These are phyloP conservation scores for Grigorovia humatica DNA, from an alignment of 805 yeast species.

Conservation along the genomic window DNA sequence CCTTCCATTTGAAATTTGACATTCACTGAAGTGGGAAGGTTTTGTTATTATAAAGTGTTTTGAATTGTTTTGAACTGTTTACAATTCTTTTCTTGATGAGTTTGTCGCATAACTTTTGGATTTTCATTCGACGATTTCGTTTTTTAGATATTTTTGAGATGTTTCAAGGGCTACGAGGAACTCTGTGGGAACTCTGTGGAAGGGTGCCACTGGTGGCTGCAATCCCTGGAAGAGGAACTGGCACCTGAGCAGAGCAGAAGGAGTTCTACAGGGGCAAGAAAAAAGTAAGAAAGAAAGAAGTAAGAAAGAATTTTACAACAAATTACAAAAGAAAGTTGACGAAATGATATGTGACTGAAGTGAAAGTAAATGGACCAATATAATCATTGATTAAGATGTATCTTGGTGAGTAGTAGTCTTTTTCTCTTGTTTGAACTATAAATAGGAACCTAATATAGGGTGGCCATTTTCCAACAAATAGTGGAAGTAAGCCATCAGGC, in stretches of 20 bases:
- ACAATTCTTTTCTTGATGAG: too few relatives aligned
- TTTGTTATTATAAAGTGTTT: neutral
- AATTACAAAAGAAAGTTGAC: neutral
- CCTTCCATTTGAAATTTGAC: slow-evolving; percentile 40
- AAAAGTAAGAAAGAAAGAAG: neutral
- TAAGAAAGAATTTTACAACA: neutral
- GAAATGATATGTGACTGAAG: slow-evolving; percentile 26
- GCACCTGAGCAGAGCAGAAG: too few relatives aligned
- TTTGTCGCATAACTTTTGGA: too few relatives aligned
- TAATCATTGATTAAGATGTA: slow-evolving; percentile 33
- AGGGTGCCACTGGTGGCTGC: too few relatives aligned
- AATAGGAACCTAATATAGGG: slow-evolving; percentile 47
- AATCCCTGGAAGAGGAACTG: too few relatives aligned
- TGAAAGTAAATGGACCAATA: slow-evolving; percentile 52
- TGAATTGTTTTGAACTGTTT: neutral
- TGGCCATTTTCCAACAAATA: neutral
- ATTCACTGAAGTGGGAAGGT: slow-evolving; percentile 5
- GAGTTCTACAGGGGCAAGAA: too few relatives aligned
- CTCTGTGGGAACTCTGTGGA: too few relatives aligned
- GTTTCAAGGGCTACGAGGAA: too few relatives aligned
- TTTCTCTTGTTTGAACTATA: slow-evolving; percentile 65
- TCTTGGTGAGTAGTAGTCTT: slow-evolving; percentile 67
- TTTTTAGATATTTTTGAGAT: too few relatives aligned
- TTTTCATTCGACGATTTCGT: too few relatives aligned
- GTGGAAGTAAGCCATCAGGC: slow-evolving; percentile 5